Conservation (phyloP, 768 basidiomycete genomes). For the Termitomyces sp. region DNA sequence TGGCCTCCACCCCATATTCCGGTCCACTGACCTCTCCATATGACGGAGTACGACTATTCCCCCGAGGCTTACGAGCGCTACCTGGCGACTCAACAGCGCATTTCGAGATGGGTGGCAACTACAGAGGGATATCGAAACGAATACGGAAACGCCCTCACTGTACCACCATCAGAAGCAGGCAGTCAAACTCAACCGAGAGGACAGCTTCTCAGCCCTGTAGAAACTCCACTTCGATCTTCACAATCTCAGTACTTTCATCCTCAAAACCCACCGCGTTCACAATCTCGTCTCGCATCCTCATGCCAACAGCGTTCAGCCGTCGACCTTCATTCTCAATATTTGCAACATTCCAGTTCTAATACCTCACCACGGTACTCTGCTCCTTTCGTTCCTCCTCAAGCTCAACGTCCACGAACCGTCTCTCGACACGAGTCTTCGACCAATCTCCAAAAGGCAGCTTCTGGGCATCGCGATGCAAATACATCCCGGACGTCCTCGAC, state of each 20-base stretch:
- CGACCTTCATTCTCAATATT: neutral
- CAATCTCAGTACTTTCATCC: conserved; percentile 11
- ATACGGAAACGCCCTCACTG: conserved; percentile 14
- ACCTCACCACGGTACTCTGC: neutral
- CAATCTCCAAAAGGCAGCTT: neutral
- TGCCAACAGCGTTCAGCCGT: neutral
- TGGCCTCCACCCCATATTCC: neutral
- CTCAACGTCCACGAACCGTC: neutral
- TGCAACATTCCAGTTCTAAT: conserved; percentile 1
- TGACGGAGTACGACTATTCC: conserved; percentile 52
- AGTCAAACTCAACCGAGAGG: neutral
- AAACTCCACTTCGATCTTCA: neutral
- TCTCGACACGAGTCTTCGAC: neutral
- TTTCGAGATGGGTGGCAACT: conserved; percentile 38
- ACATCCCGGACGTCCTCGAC: neutral
- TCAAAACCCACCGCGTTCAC: neutral
- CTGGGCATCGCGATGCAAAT: neutral
- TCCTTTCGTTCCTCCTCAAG: neutral
- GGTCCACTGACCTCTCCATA: neutral
- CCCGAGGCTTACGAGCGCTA: conserved; percentile 44
- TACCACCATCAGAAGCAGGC: neutral
- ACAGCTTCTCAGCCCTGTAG: neutral
- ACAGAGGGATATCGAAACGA: conserved; percentile 24
- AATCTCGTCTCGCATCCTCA: neutral
- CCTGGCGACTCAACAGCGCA: conserved; percentile 36